These are phyloP conservation scores for Alectoria sarmentosa DNA, from an alignment of 495 filamentous ascomycete genomes.

Conservation along the genomic window DNA sequence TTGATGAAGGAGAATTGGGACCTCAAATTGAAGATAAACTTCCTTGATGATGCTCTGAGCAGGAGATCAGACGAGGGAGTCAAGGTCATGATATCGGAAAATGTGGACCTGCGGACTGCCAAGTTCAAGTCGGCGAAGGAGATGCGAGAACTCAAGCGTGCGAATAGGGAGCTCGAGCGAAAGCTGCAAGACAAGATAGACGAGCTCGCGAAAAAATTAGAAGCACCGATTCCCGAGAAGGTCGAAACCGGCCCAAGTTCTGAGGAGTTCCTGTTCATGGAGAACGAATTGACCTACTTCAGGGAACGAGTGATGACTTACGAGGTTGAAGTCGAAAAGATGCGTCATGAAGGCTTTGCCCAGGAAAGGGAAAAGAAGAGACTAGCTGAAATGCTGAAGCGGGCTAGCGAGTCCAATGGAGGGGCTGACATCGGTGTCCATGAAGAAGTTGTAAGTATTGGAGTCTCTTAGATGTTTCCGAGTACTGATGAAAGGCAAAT, in stretches of 20 bases:
- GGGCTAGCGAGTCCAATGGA: slow-evolving; percentile 53
- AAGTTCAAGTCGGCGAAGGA: slow-evolving; percentile 83
- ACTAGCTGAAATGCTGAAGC: slow-evolving; percentile 70
- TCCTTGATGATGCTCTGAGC: slow-evolving; percentile 76
- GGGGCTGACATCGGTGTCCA: slow-evolving; percentile 65
- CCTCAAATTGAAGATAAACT: slow-evolving; percentile 80
- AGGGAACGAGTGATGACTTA: slow-evolving; percentile 78
- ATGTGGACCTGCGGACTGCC: slow-evolving; percentile 88
- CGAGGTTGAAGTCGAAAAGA: slow-evolving; percentile 71
- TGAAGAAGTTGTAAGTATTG: slow-evolving; percentile 55
- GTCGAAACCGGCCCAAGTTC: slow-evolving; percentile 49
- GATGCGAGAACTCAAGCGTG: slow-evolving; percentile 68
- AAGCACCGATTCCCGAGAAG: slow-evolving; percentile 45
- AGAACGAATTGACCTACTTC: slow-evolving; percentile 77
- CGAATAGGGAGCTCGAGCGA: slow-evolving; percentile 79
- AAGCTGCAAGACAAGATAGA: slow-evolving; percentile 66
- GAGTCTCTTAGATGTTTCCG: neutral
- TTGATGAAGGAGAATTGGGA: slow-evolving; percentile 91
- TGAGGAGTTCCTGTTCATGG: slow-evolving; percentile 60
- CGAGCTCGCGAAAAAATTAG: slow-evolving; percentile 40
- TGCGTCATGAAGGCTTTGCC: slow-evolving; percentile 65
- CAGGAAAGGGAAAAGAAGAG: slow-evolving; percentile 75
- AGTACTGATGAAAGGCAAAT: neutral
- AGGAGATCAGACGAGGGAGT: slow-evolving; percentile 92
- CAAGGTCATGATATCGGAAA: slow-evolving; percentile 95